Evolutionary conservation across 257 asterid species (phyloP), one percentile per base, ranked within the genome.

Genomic region (Vinca minor): DNA sequence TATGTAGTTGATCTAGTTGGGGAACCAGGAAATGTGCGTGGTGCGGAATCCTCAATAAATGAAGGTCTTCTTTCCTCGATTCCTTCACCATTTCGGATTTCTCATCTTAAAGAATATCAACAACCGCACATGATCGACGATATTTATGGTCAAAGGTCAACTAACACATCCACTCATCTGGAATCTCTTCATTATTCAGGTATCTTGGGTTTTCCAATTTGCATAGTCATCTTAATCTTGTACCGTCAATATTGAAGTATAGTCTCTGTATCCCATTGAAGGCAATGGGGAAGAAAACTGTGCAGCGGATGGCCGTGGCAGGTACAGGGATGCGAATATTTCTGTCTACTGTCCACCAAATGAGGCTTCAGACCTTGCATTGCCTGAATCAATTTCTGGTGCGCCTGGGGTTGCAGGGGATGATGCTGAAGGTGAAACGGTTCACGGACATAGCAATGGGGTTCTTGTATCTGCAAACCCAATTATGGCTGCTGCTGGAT

Each of bases 1-100:
- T 85, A 79, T 74, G 91, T 92, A 26, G 92, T 92, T 74, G 98
- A 92, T 81, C 88, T 92, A 60, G 90, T 92, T 63, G 96, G 96
- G 69, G 79, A 85, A 69, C 98, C 98, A 9, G 98, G 98, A 76
- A 84, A 80, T 53, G 68, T 92, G 60, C 89, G 82, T 17, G 79
- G 82, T 62, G 93, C 96, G 54, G 95, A 89, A 80, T 92, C 95
- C 46, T 92, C 95, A 18, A 79, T 89, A 65, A 89, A 79, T 62
- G 91, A 86, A 75, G 74, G 84, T 71, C 57, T 68, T 65, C 78
- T 76, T 69, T 73, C 85, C 38, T 78, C 91, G 5, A 82, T 87
- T 63, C 96, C 98, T 67, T 88, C 98, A 12, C 98, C 95, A 15
- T 84, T 92, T 55, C 87, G 78, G 79, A 69, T 84, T 61, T 82